Conservation (phyloP, 2,329 filamentous ascomycete species). For the Lasiodiplodia citricola region DNA sequence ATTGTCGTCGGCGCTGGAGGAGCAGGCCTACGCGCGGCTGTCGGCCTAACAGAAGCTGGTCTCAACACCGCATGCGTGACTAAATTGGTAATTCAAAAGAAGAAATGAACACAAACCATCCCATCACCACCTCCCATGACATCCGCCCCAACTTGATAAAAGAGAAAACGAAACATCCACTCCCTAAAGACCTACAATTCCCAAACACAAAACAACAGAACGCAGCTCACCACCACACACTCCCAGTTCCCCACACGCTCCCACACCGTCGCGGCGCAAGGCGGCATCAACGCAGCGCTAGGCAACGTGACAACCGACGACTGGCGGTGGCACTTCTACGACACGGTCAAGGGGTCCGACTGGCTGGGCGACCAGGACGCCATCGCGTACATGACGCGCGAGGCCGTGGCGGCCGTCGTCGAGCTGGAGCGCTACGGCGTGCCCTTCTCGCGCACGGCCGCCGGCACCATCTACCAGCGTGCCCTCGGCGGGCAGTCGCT, state of each 20-base stretch:
- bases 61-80: conserved; percentile 70
- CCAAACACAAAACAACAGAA: background rate
- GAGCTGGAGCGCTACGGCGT: conserved; percentile 63
- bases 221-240: too few species aligned
- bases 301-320: conserved; percentile 63
- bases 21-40: conserved; percentile 67
- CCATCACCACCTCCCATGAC: background rate
- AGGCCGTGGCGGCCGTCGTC: conserved; percentile 59
- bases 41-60: conserved; percentile 67
- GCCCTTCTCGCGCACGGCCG: conserved; percentile 56
- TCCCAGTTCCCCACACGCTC: conserved; percentile 62
- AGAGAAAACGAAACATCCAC: background rate
- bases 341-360: conserved; percentile 63
- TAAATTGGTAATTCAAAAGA: conserved; percentile 50
- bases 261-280: conserved; percentile 71
- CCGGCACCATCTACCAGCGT: conserved; percentile 55
- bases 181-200: background rate
- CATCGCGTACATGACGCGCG: conserved; percentile 65
- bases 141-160: background rate
- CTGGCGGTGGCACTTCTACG: conserved; percentile 67
- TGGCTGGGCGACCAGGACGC: conserved; percentile 66
- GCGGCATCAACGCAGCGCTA: conserved; percentile 66
- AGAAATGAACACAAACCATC: background rate
- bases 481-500: conserved; percentile 56
- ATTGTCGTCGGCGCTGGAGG: conserved; percentile 62